Conservation (phyloP, 345 rosid genomes). For the Eucalyptus regnans region DNA sequence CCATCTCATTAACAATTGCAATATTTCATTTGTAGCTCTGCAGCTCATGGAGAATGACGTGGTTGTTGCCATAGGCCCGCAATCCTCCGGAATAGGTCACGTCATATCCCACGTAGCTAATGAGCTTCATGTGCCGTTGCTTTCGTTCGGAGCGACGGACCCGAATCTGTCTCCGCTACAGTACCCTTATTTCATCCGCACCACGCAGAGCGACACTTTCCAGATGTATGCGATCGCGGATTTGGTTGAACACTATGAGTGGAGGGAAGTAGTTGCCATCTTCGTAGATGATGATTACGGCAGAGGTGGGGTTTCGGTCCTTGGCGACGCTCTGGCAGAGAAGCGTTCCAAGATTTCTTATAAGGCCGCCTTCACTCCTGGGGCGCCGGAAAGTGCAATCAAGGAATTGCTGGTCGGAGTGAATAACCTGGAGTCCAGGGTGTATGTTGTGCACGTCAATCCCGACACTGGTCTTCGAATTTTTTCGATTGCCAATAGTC, state of each 20-base stretch:
- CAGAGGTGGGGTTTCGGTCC: slow-evolving; percentile 57
- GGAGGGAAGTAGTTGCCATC: slow-evolving; percentile 82
- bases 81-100: slow-evolving; percentile 88
- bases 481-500: slow-evolving; percentile 56
- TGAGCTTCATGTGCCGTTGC: slow-evolving; percentile 57
- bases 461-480: slow-evolving; percentile 73
- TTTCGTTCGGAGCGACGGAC: slow-evolving; percentile 67
- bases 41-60: slow-evolving; percentile 72
- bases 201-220: slow-evolving; percentile 45
- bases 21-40: slow-evolving; percentile 47
- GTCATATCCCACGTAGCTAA: slow-evolving; percentile 62
- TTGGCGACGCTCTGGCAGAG: slow-evolving; percentile 71
- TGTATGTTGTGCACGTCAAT: slow-evolving; percentile 81
- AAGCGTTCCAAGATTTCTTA: slow-evolving; percentile 63
- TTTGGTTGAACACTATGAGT: slow-evolving; percentile 38
- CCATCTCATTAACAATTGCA: not conserved
- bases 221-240: slow-evolving; percentile 91
- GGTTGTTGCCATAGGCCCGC: slow-evolving; percentile 78
- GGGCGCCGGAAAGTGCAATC: slow-evolving; percentile 28
- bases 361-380: slow-evolving; percentile 65
- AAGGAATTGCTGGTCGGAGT: slow-evolving; percentile 41
- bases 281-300: slow-evolving; percentile 93
- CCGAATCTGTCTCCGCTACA: slow-evolving; percentile 52
- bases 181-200: slow-evolving; percentile 57
- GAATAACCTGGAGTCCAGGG: slow-evolving; percentile 73